Conservation (phyloP, 305 asterid species). For the Striga hermonthica region DNA sequence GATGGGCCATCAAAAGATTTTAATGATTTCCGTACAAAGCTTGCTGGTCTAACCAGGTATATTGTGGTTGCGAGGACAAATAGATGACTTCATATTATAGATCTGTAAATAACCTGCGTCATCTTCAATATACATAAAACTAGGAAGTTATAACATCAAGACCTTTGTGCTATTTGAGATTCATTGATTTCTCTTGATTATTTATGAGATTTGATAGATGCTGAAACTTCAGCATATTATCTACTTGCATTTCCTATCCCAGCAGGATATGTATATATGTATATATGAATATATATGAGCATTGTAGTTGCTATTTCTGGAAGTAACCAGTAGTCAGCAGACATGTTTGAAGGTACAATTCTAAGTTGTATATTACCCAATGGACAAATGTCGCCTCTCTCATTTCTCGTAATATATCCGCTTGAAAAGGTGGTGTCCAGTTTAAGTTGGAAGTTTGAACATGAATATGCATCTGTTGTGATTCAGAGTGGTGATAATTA, state of each 20-base stretch:
- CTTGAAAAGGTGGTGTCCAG: background rate
- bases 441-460: conserved; percentile 1
- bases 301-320: conserved; percentile 15
- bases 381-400: background rate
- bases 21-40: conserved; percentile 78
- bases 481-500: conserved; percentile 1
- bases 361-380: background rate
- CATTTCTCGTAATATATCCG: background rate
- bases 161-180: conserved; percentile 8
- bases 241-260: conserved; percentile 1
- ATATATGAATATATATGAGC: background rate
- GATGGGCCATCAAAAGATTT: conserved; percentile 61
- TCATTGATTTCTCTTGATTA: background rate
- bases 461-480: conserved; percentile 2
- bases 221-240: conserved; percentile 1
- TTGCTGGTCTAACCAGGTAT: conserved; percentile 84
- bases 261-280: background rate
- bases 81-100: conserved; percentile 12
- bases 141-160: background rate
- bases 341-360: background rate
- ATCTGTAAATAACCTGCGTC: background rate
- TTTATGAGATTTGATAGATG: background rate
- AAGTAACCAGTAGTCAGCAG: conserved; percentile 1
- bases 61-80: conserved; percentile 24
- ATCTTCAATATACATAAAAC: background rate